Percentiles rank a stretch among this genome's conserved stretches.
Evolutionary conservation across 345 rosid species (phyloP).

Genomic region (Lagerstroemia speciosa): DNA sequence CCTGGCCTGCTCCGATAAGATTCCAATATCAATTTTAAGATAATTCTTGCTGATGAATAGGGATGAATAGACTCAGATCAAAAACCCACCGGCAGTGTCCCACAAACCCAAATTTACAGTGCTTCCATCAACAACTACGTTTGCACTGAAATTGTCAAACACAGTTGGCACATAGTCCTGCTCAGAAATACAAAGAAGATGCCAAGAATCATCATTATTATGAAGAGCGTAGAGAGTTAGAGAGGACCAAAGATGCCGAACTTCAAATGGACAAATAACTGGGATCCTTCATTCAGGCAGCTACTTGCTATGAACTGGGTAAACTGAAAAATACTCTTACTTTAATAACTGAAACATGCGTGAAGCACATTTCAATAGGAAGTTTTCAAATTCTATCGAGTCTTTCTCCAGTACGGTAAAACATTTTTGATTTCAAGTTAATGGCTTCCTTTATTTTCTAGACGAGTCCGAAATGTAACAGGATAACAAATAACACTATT

Average conservation of each 20-base stretch:
- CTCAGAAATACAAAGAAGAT: neutral
- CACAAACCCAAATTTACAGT: slow-evolving; percentile 71
- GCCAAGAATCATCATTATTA: neutral
- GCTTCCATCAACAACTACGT: slow-evolving; percentile 74
- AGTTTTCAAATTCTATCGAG: too few species aligned
- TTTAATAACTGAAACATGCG: too few species aligned
- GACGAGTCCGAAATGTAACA: neutral
- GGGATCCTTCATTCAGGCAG: neutral
- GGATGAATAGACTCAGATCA: neutral
- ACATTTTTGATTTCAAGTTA: too few species aligned
- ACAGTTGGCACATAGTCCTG: slow-evolving; percentile 88
- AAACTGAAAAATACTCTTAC: too few species aligned
- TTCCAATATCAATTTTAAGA: slow-evolving; percentile 3
- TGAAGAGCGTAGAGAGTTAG: neutral
- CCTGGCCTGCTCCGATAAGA: slow-evolving; percentile 57
- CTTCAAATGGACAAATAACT: neutral
- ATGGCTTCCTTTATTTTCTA: neutral
- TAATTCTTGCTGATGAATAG: neutral
- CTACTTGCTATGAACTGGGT: neutral
- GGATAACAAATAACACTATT: neutral
- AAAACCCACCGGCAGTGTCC: slow-evolving; percentile 69
- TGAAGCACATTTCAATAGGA: too few species aligned
- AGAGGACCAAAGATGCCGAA: neutral
- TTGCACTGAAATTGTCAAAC: slow-evolving; percentile 80
- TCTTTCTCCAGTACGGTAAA: too few species aligned